Conservation (phyloP, 1,139 yeast genomes). For the Debaryomyces udenii region DNA sequence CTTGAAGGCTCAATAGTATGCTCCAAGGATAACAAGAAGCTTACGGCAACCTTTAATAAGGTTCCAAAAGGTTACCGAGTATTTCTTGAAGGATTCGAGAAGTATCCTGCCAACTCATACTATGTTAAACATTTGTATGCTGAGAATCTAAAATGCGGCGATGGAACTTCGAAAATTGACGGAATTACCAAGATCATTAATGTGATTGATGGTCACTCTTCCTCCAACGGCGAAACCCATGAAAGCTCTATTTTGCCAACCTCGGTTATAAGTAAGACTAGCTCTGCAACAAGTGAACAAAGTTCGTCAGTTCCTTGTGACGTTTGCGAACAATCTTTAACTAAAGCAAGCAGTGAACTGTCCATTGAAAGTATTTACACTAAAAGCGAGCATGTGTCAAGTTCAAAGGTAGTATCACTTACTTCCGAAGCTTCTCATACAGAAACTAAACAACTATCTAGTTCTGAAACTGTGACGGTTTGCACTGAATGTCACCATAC, state of each 20-base stretch:
- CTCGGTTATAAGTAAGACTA: neutral
- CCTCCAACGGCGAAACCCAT: slow-evolving; percentile 10
- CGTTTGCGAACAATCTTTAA: neutral
- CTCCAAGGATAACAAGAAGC: slow-evolving; percentile 13
- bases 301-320: neutral
- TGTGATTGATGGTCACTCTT: slow-evolving; percentile 16
- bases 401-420: neutral
- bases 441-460: neutral
- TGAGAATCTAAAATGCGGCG: slow-evolving; percentile 17
- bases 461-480: neutral
- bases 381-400: too few species aligned
- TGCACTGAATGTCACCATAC: slow-evolving; percentile 2
- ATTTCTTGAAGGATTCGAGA: slow-evolving; percentile 21
- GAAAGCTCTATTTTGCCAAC: neutral
- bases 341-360: neutral
- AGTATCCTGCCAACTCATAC: slow-evolving; percentile 12
- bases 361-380: too few species aligned
- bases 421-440: neutral
- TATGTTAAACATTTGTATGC: slow-evolving; percentile 18
- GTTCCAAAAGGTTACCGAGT: slow-evolving; percentile 17
- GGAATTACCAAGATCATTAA: slow-evolving; percentile 14
- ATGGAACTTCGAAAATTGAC: slow-evolving; percentile 15
- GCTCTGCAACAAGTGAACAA: neutral
- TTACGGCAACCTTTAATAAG: slow-evolving; percentile 14
- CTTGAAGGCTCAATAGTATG: slow-evolving; percentile 11